Base-by-base conservation (phyloP, 148 eudicot genomes). In the Chenopodium suecicum region DNA sequence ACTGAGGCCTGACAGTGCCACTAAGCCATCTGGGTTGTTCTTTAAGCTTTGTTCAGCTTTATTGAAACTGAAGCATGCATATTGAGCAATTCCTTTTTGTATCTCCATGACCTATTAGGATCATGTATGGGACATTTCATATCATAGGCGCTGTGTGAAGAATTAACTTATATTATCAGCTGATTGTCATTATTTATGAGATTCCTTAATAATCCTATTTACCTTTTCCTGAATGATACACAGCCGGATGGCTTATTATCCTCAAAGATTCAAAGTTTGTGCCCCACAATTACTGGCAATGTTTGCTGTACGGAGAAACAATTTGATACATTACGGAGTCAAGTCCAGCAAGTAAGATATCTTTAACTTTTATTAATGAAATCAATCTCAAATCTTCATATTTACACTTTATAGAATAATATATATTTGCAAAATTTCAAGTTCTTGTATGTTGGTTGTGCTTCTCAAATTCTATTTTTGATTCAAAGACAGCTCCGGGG, bases 281-380 rank as follows among this genome's bases (percentile, higher is more conserved):
- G 99, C 78, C 99, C 99, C 76, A 92, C 99, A 72, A 91, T 97
- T 74, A 88, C 95, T 7, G 98, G 97, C 70, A 88, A 97, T 85
- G 90, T 97, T 67, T 97, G 99, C 56, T 97, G 99, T 86, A 91
- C 99, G 83, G 98, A 94, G 89, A 79, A 52, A 60, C 99, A 97
- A 86, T 97, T 97, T 85, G 92, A 92, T 48, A 94, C 94, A 79
- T 85, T 97, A 83, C 84, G 93, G 74, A 32, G 91, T 74, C 96
- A 97, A 89, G 94, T 97, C 83, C 99, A 97, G 88, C 99, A 97
- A 86, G 99, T 97, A 90, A 88, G 91, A 82, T 83, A 64, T 79
- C 82, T 73, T 48, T 20, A 79, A 81, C 54, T 48, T 54, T 27
- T 67, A 29, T 23, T 56, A 25, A 9, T 64, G 63, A 74, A 41